phyloP scores from a whole-genome alignment of 2,329 filamentous ascomycete genomes.

The Clarireedia homoeocarpa region DNA sequence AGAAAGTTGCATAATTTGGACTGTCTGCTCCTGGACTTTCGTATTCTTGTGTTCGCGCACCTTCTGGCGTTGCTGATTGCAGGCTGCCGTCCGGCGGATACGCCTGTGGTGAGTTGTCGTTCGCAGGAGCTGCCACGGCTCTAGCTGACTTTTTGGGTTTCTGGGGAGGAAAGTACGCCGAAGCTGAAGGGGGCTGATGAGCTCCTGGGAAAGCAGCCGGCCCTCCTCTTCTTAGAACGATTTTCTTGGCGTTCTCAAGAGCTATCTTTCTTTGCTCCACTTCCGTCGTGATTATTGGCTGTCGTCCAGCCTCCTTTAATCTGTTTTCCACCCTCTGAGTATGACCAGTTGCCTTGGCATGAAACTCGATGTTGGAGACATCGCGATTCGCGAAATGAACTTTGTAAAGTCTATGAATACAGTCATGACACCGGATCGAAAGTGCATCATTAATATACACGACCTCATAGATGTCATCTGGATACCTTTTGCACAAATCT shows the following conservation, averaged over 20 bases:
- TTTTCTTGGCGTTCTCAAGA: neutral
- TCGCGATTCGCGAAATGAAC: constrained; percentile 6
- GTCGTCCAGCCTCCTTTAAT: neutral
- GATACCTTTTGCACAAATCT: constrained; percentile 4
- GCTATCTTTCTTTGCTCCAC: neutral
- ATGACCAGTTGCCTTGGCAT: constrained; percentile 4
- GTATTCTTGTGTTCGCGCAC: too few relatives aligned
- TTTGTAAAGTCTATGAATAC: constrained; percentile 3
- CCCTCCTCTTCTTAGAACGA: neutral
- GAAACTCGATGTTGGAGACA: constrained; percentile 6
- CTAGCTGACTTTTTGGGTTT: too few relatives aligned
- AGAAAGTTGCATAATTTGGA: too few relatives aligned
- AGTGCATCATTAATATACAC: neutral
- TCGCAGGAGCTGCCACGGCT: too few relatives aligned
- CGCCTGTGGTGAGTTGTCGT: too few relatives aligned
- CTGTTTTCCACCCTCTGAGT: neutral
- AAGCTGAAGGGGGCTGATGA: too few relatives aligned
- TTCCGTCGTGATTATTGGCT: neutral
- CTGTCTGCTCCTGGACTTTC: too few relatives aligned
- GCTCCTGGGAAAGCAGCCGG: too few relatives aligned
- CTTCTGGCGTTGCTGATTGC: too few relatives aligned
- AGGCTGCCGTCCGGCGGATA: too few relatives aligned
- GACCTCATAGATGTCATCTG: constrained; percentile 3
- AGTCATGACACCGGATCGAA: constrained; percentile 3
- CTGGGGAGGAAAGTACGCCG: too few relatives aligned